Evolutionary conservation across 192 early-diverging fungal species (phyloP).

Genomic region (Coemansia umbellata): DNA sequence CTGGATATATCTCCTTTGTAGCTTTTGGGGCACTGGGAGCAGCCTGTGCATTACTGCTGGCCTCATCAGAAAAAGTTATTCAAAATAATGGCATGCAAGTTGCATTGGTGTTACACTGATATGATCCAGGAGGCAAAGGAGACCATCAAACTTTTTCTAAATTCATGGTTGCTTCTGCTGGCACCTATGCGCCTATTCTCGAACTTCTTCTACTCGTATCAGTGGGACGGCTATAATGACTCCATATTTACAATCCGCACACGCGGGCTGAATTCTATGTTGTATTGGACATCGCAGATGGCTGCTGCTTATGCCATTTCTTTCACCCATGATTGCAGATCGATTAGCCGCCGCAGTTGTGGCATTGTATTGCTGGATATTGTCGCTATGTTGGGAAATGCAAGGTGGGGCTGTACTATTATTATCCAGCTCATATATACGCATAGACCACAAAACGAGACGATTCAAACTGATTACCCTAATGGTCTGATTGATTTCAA

Average conservation of each 20-base stretch:
- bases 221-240: slow-evolving; percentile 63
- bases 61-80: slow-evolving; percentile 55
- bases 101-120: slow-evolving; percentile 58
- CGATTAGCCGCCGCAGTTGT: slow-evolving; percentile 15
- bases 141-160: slow-evolving; percentile 54
- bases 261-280: slow-evolving; percentile 65
- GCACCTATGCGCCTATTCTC: slow-evolving; percentile 65
- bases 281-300: slow-evolving; percentile 79
- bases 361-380: slow-evolving; percentile 5
- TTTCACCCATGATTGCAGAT: slow-evolving; percentile 17
- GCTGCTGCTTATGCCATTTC: slow-evolving; percentile 61
- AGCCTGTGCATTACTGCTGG: slow-evolving; percentile 54
- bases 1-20: slow-evolving; percentile 73
- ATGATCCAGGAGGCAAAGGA: slow-evolving; percentile 54
- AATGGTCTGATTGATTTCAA: slow-evolving; percentile 48
- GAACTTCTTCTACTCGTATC: slow-evolving; percentile 80
- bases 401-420: slow-evolving; percentile 52
- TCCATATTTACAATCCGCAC: slow-evolving; percentile 65
- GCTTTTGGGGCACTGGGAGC: slow-evolving; percentile 64
- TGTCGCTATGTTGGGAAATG: slow-evolving; percentile 8
- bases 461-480: slow-evolving; percentile 22
- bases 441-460: slow-evolving; percentile 5
- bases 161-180: slow-evolving; percentile 63
- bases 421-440: slow-evolving; percentile 57
- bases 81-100: slow-evolving; percentile 62